Base-by-base conservation (phyloP, 1,284 basidiomycete genomes). In the Austroboletus rostrupii region DNA sequence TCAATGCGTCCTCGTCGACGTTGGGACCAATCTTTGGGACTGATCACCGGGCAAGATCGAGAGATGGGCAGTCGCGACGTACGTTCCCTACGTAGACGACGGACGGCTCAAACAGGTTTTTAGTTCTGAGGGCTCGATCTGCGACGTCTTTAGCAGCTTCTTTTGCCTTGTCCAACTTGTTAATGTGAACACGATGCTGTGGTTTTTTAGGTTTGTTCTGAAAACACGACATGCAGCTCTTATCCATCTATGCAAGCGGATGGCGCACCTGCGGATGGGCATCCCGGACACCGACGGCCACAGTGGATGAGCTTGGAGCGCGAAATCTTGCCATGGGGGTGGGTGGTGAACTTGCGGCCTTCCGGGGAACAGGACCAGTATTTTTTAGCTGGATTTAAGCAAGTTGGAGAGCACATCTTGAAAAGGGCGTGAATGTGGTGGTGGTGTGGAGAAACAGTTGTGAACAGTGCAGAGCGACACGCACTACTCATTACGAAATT, bases 61-160 rank as follows among this genome's bases (percentile, higher is more conserved):
- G 26, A 33, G n/a, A 20, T 29, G 39, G 33, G 19, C 1, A 26
- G 9, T 26, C 13, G 16, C 12, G 36, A 35, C 79, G 54, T 56
- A 85, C 83, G 60, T 85, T 85, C 35, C 83, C 83, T 23, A 83
- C 78, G 59, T 72, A 85, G 19, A 80, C 69, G 52, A 69, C 69
- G 20, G 67, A 67, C 39, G 61, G 65, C 11, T 58, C 60, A 5
- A 21, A 40, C 13, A 49, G 3, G 3, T 45, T 46, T 23, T 54
- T 56, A 21, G 48, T 43, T 26, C 2, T 52, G 19, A 53, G 45
- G 10, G 14, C 53, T 20, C 61, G 64, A 46, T 50, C 65, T 16
- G 53, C 56, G 8, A 64, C 63, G 1, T 57, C 47, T n/a, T 57
- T 56, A 32, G 46, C 46, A 16, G 57, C 63, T 19, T 17, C 42